Evolutionary conservation across 495 filamentous ascomycete species (phyloP).

Genomic region (Xylaria palmicola): DNA sequence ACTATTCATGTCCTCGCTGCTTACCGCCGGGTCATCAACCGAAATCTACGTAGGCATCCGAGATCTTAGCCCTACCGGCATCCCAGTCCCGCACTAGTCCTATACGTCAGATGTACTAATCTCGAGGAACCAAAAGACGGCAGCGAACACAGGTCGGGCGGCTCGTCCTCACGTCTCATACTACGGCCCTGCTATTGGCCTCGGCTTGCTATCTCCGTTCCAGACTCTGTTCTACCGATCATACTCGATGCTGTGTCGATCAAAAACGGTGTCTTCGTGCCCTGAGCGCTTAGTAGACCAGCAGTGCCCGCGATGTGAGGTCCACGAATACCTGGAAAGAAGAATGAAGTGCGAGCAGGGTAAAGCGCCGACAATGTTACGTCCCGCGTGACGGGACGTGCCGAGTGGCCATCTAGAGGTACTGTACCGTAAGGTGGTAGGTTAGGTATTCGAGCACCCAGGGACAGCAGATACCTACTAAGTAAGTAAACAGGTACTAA

Average conservation of each 20-base stretch:
- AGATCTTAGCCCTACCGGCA: slow-evolving; percentile 7
- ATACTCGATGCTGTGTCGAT: background rate
- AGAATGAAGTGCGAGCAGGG: background rate
- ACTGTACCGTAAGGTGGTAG: no score
- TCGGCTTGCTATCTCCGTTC: background rate
- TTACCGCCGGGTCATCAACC: slow-evolving; percentile 3
- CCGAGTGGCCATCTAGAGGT: background rate
- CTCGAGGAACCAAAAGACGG: background rate
- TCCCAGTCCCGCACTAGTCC: no score
- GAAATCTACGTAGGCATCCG: background rate
- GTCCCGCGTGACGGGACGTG: background rate
- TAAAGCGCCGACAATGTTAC: background rate
- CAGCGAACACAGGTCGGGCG: background rate
- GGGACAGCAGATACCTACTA: background rate
- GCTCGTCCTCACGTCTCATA: slow-evolving; percentile 4
- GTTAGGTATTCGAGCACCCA: background rate
- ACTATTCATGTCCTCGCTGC: background rate
- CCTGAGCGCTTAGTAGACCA: background rate
- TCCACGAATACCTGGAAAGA: no score
- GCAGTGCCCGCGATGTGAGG: background rate
- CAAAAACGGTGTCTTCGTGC: background rate
- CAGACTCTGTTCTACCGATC: background rate
- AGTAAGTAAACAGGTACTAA: no score
- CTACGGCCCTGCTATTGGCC: background rate
- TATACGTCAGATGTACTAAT: slow-evolving; percentile 1